phyloP scores from a whole-genome alignment of 306 rosid species.

The Senna tora region DNA sequence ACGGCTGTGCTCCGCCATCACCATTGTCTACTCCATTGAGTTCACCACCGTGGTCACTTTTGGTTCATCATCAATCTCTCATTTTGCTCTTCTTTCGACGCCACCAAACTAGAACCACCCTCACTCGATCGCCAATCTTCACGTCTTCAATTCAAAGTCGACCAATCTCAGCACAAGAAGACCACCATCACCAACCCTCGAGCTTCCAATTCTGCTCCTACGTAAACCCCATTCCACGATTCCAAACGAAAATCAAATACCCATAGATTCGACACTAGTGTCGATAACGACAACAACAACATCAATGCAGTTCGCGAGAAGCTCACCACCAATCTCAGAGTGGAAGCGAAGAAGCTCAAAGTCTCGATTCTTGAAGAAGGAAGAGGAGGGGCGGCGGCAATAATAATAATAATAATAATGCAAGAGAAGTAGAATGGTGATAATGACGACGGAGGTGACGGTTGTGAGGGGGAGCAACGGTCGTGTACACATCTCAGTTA shows the following conservation, averaged over 20 bases:
- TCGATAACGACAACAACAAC: conserved; percentile 6
- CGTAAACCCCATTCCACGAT: conserved; percentile 5
- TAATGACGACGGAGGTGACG: too few species aligned
- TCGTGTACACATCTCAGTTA: too few species aligned
- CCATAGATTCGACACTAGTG: too few species aligned
- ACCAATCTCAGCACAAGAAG: conserved; percentile 21
- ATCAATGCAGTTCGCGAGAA: conserved; percentile 36
- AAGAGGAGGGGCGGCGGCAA: conserved; percentile 31
- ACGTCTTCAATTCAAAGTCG: conserved; percentile 15
- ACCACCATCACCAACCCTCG: conserved; percentile 28
- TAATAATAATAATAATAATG: too few species aligned
- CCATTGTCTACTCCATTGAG: too few species aligned
- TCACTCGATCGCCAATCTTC: conserved; percentile 40
- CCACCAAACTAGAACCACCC: conserved; percentile 17
- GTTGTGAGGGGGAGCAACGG: too few species aligned
- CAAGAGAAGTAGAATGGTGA: too few species aligned
- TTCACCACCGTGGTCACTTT: too few species aligned
- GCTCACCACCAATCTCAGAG: conserved; percentile 40
- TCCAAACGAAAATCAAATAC: conserved; percentile 26
- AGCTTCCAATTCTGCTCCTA: conserved; percentile 15
- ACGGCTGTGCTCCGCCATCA: too few species aligned
- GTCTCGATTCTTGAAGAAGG: conserved; percentile 40
- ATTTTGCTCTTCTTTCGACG: too few species aligned
- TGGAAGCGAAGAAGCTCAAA: conserved; percentile 46
- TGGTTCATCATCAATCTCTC: too few species aligned